Evolutionary conservation across 257 asterid genomes (phyloP).

Genomic region (Knoxia roxburghii): DNA sequence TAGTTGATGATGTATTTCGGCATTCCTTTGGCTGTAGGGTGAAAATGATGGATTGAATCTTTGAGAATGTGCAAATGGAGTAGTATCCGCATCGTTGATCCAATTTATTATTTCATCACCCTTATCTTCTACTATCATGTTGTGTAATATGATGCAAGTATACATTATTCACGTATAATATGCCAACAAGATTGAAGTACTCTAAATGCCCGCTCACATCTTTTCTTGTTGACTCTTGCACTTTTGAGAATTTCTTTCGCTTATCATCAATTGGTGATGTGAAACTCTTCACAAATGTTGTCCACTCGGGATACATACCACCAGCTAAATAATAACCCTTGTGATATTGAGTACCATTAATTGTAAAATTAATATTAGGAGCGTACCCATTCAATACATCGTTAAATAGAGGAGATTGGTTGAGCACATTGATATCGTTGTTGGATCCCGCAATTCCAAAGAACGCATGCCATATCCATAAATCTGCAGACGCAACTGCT

Average conservation of each 20-base stretch:
- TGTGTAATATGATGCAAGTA: no score
- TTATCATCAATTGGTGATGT: neutral
- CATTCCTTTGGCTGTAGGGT: no score
- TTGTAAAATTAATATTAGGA: neutral
- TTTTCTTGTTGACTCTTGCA: no score
- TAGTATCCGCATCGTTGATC: no score
- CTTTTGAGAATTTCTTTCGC: neutral
- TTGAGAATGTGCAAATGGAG: no score
- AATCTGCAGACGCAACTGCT: neutral
- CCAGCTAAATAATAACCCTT: neutral
- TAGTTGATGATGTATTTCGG: no score
- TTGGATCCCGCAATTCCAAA: neutral
- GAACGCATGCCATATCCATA: conserved; percentile 1
- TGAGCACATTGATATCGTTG: neutral
- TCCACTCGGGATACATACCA: neutral
- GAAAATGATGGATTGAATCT: no score
- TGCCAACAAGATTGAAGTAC: no score
- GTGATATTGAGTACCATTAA: neutral
- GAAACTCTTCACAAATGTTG: neutral
- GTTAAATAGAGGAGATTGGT: neutral
- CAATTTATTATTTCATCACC: no score
- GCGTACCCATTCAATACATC: neutral
- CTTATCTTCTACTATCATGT: no score
- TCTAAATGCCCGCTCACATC: no score
- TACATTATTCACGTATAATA: no score